Percentiles rank a stretch among this genome's conserved stretches.
Evolutionary conservation across 2,329 filamentous ascomycete species (phyloP).

Genomic region (Xylariaceae sp.): DNA sequence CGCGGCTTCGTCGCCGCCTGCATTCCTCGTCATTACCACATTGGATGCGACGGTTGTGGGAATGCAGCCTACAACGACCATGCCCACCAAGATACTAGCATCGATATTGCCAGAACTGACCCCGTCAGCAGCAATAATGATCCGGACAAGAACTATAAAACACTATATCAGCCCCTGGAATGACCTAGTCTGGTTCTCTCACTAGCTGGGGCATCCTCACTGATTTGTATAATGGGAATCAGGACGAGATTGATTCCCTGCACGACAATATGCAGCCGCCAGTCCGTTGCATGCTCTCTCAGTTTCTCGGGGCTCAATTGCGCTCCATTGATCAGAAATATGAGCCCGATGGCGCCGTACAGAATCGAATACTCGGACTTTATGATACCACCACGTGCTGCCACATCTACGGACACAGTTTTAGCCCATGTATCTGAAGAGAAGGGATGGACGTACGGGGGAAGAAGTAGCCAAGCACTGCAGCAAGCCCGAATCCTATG

Average conservation of each 20-base stretch:
- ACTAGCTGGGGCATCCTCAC: slow-evolving; percentile 26
- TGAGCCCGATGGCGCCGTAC: slow-evolving; percentile 63
- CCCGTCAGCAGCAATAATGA: slow-evolving; percentile 42
- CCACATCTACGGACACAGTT: slow-evolving; percentile 34
- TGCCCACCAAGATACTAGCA: slow-evolving; percentile 59
- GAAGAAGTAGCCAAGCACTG: slow-evolving; percentile 30
- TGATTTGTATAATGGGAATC: slow-evolving; percentile 58
- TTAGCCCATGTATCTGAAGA: slow-evolving; percentile 1
- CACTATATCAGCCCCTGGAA: slow-evolving; percentile 16
- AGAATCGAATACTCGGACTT: slow-evolving; percentile 56
- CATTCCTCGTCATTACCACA: slow-evolving; percentile 65
- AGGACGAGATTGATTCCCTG: slow-evolving; percentile 63
- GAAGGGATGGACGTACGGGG: slow-evolving; percentile 38
- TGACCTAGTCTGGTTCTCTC: slow-evolving; percentile 1
- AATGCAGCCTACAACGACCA: slow-evolving; percentile 61
- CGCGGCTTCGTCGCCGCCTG: slow-evolving; percentile 61
- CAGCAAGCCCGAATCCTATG: slow-evolving; percentile 28
- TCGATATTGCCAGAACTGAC: slow-evolving; percentile 54
- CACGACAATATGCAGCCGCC: slow-evolving; percentile 62
- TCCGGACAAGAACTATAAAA: slow-evolving; percentile 39
- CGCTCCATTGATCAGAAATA: slow-evolving; percentile 67
- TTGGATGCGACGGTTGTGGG: slow-evolving; percentile 70
- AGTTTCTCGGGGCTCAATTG: slow-evolving; percentile 61
- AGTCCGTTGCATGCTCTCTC: slow-evolving; percentile 56
- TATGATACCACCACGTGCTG: slow-evolving; percentile 42